phyloP scores from a whole-genome alignment of 2,329 filamentous ascomycete species.

The Neurospora crassa region DNA sequence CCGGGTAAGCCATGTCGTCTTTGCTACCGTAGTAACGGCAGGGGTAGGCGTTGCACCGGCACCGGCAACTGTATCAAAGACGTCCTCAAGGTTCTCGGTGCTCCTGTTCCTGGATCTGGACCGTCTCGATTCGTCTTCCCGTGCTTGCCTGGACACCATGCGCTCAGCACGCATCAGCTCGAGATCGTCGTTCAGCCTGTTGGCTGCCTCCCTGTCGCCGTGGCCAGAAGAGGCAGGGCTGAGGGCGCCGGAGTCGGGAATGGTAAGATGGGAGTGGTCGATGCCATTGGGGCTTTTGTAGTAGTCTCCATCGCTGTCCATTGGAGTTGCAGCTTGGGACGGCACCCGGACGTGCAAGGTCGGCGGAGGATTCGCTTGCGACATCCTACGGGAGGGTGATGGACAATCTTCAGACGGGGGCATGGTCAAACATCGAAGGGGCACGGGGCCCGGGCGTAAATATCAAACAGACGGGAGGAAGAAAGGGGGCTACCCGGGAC shows the following conservation, averaged over 20 bases:
- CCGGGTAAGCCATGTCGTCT: conserved; percentile 21
- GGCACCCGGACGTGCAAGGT: conserved; percentile 15
- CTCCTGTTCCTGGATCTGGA: conserved; percentile 23
- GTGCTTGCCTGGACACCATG: conserved; percentile 30
- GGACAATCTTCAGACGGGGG: neutral
- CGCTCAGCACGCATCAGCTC: conserved; percentile 39
- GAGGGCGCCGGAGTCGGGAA: conserved; percentile 7
- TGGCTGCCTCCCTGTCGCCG: conserved; percentile 21
- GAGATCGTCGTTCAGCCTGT: conserved; percentile 37
- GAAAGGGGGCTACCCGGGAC: neutral
- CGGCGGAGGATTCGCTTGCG: conserved; percentile 2
- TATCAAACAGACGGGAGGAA: neutral
- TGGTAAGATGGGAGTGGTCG: conserved; percentile 10
- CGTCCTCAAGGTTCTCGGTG: conserved; percentile 32
- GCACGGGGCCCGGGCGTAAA: neutral
- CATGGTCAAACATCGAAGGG: neutral
- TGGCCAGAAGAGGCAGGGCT: conserved; percentile 15
- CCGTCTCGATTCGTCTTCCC: conserved; percentile 24
- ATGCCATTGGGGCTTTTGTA: conserved; percentile 5
- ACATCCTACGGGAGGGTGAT: neutral
- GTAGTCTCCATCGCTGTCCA: conserved; percentile 3
- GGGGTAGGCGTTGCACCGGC: neutral
- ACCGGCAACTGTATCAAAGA: conserved; percentile 28
- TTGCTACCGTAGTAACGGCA: conserved; percentile 1
- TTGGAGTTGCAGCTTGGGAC: conserved; percentile 10